These are phyloP conservation scores for Russula lepida DNA, from an alignment of 768 basidiomycete species.

Conservation along the genomic window DNA sequence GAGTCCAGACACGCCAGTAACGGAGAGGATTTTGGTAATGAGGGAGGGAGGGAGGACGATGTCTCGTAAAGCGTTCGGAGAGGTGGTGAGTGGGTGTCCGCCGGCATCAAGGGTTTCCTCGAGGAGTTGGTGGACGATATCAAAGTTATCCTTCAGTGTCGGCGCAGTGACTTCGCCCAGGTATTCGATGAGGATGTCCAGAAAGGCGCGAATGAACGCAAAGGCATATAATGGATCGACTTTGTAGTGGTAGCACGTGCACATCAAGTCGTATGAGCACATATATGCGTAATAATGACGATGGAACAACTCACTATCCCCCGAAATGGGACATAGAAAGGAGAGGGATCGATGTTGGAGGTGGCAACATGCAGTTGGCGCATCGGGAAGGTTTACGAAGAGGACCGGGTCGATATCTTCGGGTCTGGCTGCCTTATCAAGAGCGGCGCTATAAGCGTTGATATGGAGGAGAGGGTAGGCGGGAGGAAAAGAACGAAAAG, in stretches of 20 bases:
- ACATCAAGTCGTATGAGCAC: slow-evolving; percentile 8
- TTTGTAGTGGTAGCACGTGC: slow-evolving; percentile 26
- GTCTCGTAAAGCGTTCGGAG: slow-evolving; percentile 81
- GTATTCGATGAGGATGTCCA: slow-evolving; percentile 78
- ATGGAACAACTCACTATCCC: slow-evolving; percentile 56
- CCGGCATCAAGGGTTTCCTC: slow-evolving; percentile 95
- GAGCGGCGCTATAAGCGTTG: slow-evolving; percentile 71
- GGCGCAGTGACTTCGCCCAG: slow-evolving; percentile 77
- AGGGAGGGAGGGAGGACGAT: slow-evolving; percentile 90
- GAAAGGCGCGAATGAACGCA: slow-evolving; percentile 78
- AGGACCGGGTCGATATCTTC: slow-evolving; percentile 67
- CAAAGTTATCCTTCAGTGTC: slow-evolving; percentile 84
- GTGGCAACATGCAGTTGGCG: slow-evolving; percentile 77
- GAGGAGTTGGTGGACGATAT: slow-evolving; percentile 91
- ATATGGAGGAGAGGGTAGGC: slow-evolving; percentile 81
- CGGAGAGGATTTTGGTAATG: slow-evolving; percentile 43
- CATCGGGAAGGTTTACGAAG: slow-evolving; percentile 43
- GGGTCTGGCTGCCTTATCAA: slow-evolving; percentile 45
- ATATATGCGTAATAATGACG: neutral
- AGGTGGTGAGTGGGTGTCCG: slow-evolving; percentile 87
- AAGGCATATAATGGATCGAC: slow-evolving; percentile 89
- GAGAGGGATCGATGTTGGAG: slow-evolving; percentile 66
- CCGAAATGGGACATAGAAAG: slow-evolving; percentile 73
- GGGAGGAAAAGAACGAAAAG: slow-evolving; percentile 68
- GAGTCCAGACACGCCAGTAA: slow-evolving; percentile 39